Conservation (phyloP, 208 protist species). For the Angomonas ambiguus region DNA sequence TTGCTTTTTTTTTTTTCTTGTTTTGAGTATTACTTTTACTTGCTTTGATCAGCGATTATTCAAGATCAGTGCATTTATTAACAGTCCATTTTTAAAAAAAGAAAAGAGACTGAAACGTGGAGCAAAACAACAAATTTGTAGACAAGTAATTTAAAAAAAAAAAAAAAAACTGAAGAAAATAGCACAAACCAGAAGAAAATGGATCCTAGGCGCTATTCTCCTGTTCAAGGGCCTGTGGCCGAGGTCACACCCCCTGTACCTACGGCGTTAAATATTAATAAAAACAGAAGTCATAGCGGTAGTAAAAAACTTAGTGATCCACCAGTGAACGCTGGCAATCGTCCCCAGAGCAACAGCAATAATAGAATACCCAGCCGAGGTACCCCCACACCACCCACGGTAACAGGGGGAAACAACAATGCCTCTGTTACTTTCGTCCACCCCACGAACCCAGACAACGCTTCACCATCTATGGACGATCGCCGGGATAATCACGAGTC, state of each 20-base stretch:
- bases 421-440: not conserved
- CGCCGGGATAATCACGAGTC: too few relatives aligned
- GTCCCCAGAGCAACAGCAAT: not conserved
- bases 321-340: not conserved
- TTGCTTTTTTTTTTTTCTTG: slow-evolving; percentile 11
- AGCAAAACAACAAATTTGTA: not conserved
- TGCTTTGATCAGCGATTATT: not conserved
- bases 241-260: not conserved
- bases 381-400: not conserved
- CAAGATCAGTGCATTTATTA: not conserved
- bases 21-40: slow-evolving; percentile 15
- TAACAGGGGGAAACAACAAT: not conserved
- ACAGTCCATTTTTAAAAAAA: not conserved
- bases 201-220: not conserved
- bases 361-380: not conserved
- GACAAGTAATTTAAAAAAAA: not conserved
- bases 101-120: not conserved
- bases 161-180: not conserved
- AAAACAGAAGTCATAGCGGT: not conserved
- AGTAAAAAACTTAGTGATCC: not conserved
- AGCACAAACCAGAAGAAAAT: not conserved
- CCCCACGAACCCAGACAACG: not conserved
- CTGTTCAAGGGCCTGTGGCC: not conserved
- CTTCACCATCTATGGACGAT: too few relatives aligned
- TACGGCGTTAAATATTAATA: not conserved